Conservation (phyloP, 768 basidiomycete species). For the Amanita polypyramis region DNA sequence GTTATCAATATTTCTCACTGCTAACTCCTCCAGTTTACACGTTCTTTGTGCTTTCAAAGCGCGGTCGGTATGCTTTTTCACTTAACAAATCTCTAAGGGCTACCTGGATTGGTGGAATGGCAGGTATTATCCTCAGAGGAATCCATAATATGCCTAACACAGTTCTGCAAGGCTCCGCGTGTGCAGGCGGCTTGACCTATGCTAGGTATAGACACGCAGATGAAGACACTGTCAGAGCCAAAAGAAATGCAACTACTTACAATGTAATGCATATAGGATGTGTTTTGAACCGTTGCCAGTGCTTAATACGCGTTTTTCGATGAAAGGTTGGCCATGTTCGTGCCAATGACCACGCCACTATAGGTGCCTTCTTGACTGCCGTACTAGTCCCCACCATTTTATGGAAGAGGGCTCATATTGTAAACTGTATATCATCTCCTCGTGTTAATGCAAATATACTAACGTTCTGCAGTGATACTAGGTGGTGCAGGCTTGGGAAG, state of each 20-base stretch:
- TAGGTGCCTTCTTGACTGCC: slow-evolving; percentile 55
- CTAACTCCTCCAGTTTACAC: slow-evolving; percentile 53
- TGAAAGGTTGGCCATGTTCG: slow-evolving; percentile 45
- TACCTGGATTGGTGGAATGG: slow-evolving; percentile 60
- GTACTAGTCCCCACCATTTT: slow-evolving; percentile 60
- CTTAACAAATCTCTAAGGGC: slow-evolving; percentile 58
- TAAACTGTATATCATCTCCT: slow-evolving; percentile 39
- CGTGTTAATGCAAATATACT: neutral
- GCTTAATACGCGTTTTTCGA: neutral
- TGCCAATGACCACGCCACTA: slow-evolving; percentile 65
- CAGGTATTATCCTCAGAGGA: slow-evolving; percentile 29
- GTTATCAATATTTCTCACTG: slow-evolving; percentile 59
- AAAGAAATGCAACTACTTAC: slow-evolving; percentile 43
- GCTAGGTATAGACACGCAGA: slow-evolving; percentile 45
- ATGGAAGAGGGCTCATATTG: slow-evolving; percentile 54
- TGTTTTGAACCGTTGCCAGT: neutral
- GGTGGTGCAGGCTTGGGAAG: slow-evolving; percentile 1
- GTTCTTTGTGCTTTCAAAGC: slow-evolving; percentile 40
- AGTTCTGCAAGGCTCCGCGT: slow-evolving; percentile 29
- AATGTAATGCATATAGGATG: slow-evolving; percentile 30
- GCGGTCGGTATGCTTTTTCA: slow-evolving; percentile 43
- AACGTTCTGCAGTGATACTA: neutral
- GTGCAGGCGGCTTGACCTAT: slow-evolving; percentile 51
- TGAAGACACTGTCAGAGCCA: slow-evolving; percentile 34
- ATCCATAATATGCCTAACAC: neutral